A percentile compares a stretch with the other conserved stretches of the same genome.
Conservation (phyloP, 1,284 basidiomycete genomes). For the Neonothopanus nambi region DNA sequence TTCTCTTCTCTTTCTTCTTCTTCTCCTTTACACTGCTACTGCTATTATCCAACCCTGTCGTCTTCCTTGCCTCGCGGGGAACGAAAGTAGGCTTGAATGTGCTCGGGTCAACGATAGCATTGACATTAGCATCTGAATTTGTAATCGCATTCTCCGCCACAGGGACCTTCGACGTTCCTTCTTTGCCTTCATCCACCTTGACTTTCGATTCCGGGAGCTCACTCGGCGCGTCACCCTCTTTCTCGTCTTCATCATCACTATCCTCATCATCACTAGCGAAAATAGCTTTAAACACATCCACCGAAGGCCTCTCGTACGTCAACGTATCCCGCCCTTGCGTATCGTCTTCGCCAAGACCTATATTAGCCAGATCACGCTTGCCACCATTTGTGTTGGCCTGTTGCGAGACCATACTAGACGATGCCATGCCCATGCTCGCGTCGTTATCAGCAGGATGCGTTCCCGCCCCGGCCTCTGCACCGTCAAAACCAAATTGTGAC, state of each 20-base stretch:
- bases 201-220: no score
- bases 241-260: constrained; percentile 53
- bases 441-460: neutral
- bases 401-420: constrained; percentile 17
- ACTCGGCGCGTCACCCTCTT: constrained; percentile 17
- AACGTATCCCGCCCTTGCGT: constrained; percentile 84
- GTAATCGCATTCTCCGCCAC: neutral
- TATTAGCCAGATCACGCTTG: constrained; percentile 65
- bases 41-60: constrained; percentile 40
- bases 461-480: neutral
- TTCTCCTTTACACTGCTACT: constrained; percentile 42
- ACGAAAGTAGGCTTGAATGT: constrained; percentile 85
- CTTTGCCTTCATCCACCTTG: no score
- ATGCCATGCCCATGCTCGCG: constrained; percentile 6
- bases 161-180: neutral
- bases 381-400: constrained; percentile 26
- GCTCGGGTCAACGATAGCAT: constrained; percentile 47
- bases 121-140: no score
- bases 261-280: constrained; percentile 90
- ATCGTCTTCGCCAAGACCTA: constrained; percentile 88
- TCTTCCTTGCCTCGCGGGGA: constrained; percentile 48
- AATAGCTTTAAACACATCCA: constrained; percentile 95
- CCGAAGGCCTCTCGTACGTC: constrained; percentile 83
- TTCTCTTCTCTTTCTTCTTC: constrained; percentile 42
- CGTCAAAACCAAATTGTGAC: neutral